These are phyloP conservation scores for Polytrichum formosum DNA, from an alignment of 225 moss, liverwort and hornwort genomes.

Conservation along the genomic window DNA sequence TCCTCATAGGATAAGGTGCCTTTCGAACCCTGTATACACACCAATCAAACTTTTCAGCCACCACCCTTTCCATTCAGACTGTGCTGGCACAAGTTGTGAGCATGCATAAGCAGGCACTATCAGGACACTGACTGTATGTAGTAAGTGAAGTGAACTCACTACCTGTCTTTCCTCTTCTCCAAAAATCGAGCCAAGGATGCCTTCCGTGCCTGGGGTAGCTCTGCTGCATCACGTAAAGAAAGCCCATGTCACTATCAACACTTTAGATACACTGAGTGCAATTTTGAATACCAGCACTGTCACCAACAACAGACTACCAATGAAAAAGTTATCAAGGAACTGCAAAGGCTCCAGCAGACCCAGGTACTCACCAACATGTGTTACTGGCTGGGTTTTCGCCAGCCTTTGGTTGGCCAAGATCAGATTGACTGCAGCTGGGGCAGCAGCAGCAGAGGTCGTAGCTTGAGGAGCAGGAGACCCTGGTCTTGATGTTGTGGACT, in stretches of 20 bases:
- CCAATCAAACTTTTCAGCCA: no score
- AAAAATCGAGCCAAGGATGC: constrained; percentile 81
- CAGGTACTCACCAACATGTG: no score
- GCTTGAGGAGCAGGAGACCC: constrained; percentile 33
- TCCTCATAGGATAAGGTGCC: constrained; percentile 28
- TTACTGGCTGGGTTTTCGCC: no score
- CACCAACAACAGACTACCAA: constrained; percentile 6
- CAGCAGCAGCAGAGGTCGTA: constrained; percentile 9
- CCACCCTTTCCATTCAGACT: no score
- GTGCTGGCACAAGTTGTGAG: no score
- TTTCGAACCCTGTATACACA: constrained; percentile 25
- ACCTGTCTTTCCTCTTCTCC: constrained; percentile 96
- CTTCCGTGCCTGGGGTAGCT: constrained; percentile 85
- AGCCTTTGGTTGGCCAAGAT: not conserved
- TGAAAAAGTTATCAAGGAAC: constrained; percentile 35
- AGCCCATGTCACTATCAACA: no score
- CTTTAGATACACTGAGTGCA: no score
- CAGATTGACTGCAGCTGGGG: constrained; percentile 4
- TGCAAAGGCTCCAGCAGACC: constrained; percentile 36
- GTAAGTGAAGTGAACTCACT: not conserved
- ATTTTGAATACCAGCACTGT: no score
- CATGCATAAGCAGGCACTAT: not conserved
- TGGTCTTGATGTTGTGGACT: constrained; percentile 47
- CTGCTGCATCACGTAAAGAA: constrained; percentile 8
- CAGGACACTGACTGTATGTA: not conserved